phyloP scores from a whole-genome alignment of 75 land plant genomes.

The Picea sitchensis region DNA sequence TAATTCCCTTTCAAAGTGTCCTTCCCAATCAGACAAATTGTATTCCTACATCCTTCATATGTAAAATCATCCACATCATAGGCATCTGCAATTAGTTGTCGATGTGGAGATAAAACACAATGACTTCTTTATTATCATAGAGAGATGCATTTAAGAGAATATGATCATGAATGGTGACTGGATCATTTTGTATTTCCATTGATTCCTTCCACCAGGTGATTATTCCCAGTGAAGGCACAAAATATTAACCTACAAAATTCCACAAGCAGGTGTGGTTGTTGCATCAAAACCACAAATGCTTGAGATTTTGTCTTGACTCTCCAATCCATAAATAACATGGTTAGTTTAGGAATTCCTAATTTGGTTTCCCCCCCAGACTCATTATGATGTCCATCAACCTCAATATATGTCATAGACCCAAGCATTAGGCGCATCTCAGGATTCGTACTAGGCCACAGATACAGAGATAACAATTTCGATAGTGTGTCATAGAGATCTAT shows the following conservation, averaged over 20 bases:
- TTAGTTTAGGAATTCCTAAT: conserved; percentile 14
- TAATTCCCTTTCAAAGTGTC: conserved; percentile 17
- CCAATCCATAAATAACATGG: conserved; percentile 37
- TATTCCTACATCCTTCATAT: conserved; percentile 86
- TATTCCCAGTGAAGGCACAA: conserved; percentile 27
- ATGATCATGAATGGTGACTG: conserved; percentile 23
- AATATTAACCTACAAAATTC: conserved; percentile 37
- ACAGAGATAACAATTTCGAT: conserved; percentile 25
- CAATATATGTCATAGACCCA: conserved; percentile 19
- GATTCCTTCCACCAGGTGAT: conserved; percentile 16
- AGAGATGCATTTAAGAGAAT: conserved; percentile 45
- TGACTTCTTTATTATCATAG: conserved; percentile 58
- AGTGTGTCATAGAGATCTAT: conserved; percentile 25
- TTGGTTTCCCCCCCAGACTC: no score
- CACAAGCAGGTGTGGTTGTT: conserved; percentile 34
- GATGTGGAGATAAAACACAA: conserved; percentile 51
- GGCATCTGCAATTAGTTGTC: conserved; percentile 67
- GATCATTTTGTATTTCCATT: conserved; percentile 11
- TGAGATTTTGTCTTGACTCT: conserved; percentile 29
- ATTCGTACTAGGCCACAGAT: conserved; percentile 29
- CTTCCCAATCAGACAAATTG: conserved; percentile 43
- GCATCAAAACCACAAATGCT: conserved; percentile 30
- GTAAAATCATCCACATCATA: conserved; percentile 59
- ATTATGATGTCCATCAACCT: no score
- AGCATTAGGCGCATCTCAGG: conserved; percentile 42